Evolutionary conservation across 2,329 filamentous ascomycete species (phyloP).

Genomic region (Paraphoma chrysanthemicola): DNA sequence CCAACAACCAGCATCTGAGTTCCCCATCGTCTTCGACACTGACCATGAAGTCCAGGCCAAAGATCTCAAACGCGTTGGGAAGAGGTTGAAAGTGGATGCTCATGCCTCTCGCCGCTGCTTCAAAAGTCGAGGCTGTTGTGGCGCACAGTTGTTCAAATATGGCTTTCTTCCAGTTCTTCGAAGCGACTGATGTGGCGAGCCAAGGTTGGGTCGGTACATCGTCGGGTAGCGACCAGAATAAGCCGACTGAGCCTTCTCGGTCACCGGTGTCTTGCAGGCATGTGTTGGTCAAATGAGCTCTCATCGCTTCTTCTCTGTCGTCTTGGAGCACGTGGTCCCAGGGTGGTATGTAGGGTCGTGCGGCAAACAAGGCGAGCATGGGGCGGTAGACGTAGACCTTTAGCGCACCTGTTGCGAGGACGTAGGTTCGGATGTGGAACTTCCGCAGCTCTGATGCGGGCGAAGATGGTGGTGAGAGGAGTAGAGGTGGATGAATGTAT

Average conservation of each 20-base stretch:
- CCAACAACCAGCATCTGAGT: constrained; percentile 74
- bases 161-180: constrained; percentile 58
- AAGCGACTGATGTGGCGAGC: neutral
- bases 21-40: constrained; percentile 52
- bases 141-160: constrained; percentile 77
- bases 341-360: constrained; percentile 73
- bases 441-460: constrained; percentile 65
- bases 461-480: constrained; percentile 59
- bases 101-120: constrained; percentile 84
- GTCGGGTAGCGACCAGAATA: constrained; percentile 74
- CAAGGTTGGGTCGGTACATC: constrained; percentile 22
- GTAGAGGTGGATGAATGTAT: constrained; percentile 88
- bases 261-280: constrained; percentile 74
- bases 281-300: constrained; percentile 90
- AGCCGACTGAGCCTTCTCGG: constrained; percentile 70
- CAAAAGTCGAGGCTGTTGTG: constrained; percentile 79
- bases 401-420: constrained; percentile 79
- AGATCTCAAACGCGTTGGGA: constrained; percentile 89
- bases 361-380: constrained; percentile 94
- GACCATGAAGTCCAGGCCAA: constrained; percentile 88
- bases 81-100: constrained; percentile 90
- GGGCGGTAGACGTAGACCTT: constrained; percentile 84
- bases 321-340: constrained; percentile 43
- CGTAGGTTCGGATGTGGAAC: constrained; percentile 94
- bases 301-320: constrained; percentile 57